Evolutionary conservation across 2,329 filamentous ascomycete genomes (phyloP).

Genomic region (Hymenoscyphus fructigenus): DNA sequence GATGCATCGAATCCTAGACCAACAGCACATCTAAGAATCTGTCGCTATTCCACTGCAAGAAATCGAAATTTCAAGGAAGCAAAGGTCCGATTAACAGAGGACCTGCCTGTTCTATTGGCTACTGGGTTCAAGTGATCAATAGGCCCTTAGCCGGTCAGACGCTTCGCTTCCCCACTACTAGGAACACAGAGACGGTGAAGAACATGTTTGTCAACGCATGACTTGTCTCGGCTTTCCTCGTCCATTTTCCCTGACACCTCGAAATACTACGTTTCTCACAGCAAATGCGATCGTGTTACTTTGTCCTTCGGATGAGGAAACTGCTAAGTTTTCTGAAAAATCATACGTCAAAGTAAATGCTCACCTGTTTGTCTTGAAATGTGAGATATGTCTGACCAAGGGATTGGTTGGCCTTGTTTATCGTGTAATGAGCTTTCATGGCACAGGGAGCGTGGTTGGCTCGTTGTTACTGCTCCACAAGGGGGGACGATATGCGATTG

Average conservation of each 20-base stretch:
- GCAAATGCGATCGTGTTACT: background rate
- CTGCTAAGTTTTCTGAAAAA: background rate
- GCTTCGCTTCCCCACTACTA: background rate
- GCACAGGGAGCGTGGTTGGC: background rate
- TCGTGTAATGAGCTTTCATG: background rate
- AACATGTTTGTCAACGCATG: background rate
- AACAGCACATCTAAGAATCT: background rate
- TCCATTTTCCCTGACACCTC: background rate
- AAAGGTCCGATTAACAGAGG: background rate
- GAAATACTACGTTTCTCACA: background rate
- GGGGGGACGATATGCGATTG: background rate
- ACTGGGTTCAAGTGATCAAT: background rate
- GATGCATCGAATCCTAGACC: background rate
- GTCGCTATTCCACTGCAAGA: background rate
- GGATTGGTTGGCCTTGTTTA: background rate
- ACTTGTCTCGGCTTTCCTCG: background rate
- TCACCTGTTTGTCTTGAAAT: background rate
- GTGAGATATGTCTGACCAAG: background rate
- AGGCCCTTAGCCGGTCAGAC: background rate
- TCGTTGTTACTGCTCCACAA: background rate
- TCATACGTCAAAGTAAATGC: background rate
- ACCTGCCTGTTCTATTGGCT: conserved; percentile 1
- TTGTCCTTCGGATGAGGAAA: background rate
- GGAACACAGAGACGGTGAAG: background rate
- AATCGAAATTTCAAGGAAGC: background rate